Percentiles rank a stretch among this genome's conserved stretches.
phyloP scores from a whole-genome alignment of 805 yeast genomes.

The Wickerhamomyces subpelliculosus region DNA sequence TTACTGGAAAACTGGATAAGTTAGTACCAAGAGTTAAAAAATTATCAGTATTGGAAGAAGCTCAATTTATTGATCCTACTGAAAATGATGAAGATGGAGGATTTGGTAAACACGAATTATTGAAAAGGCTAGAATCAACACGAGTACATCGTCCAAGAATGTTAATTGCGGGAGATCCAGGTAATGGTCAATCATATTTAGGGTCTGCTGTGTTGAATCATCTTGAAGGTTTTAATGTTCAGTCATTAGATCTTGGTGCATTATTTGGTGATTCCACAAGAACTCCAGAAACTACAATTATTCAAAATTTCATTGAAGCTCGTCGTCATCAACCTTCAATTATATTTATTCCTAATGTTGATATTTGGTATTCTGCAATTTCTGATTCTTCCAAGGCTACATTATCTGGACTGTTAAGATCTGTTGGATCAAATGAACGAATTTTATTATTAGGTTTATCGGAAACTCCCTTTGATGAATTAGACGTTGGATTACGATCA shows the following conservation, averaged over 20 bases:
- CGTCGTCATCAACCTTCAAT: slow-evolving; percentile 86
- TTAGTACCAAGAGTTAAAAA: slow-evolving; percentile 57
- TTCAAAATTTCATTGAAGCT: slow-evolving; percentile 82
- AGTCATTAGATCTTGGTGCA: slow-evolving; percentile 73
- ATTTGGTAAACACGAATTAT: slow-evolving; percentile 59
- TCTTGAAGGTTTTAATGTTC: slow-evolving; percentile 86
- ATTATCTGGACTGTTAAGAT: slow-evolving; percentile 59
- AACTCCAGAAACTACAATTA: slow-evolving; percentile 76
- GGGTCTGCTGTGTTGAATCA: slow-evolving; percentile 75
- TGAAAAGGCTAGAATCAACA: slow-evolving; percentile 41
- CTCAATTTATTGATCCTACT: slow-evolving; percentile 53
- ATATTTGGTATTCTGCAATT: slow-evolving; percentile 65
- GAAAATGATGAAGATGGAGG: slow-evolving; percentile 56
- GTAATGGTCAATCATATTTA: slow-evolving; percentile 83
- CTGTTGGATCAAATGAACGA: slow-evolving; percentile 64
- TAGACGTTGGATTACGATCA: slow-evolving; percentile 39
- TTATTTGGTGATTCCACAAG: slow-evolving; percentile 72
- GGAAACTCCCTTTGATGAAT: slow-evolving; percentile 35
- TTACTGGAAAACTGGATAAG: slow-evolving; percentile 42
- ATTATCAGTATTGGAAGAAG: slow-evolving; percentile 58
- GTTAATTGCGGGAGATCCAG: slow-evolving; percentile 62
- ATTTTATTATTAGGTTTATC: slow-evolving; percentile 70
- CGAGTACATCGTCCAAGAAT: slow-evolving; percentile 80
- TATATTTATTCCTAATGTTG: slow-evolving; percentile 74
- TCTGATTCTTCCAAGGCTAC: slow-evolving; percentile 67